Conservation (phyloP, 768 basidiomycete species). For the Macrolepiota dolichaula region DNA sequence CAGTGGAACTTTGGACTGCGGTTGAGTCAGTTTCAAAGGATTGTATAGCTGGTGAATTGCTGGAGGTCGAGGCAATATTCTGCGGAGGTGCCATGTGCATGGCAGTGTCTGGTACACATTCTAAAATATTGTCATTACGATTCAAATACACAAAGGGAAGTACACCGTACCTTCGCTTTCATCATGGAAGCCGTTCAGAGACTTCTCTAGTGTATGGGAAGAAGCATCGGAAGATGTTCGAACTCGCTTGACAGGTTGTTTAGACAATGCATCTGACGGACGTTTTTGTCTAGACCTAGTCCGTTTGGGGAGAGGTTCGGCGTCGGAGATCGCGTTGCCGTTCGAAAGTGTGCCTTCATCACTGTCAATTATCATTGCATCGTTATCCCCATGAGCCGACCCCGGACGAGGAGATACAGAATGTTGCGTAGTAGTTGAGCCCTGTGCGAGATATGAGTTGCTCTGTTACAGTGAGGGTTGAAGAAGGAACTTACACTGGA, state of each 20-base stretch:
- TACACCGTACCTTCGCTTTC: neutral
- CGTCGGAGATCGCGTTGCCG: constrained; percentile 12
- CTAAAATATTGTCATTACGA: neutral
- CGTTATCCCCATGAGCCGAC: neutral
- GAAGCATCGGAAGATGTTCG: neutral
- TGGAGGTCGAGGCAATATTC: neutral
- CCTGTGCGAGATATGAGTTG: neutral
- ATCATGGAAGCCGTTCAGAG: neutral
- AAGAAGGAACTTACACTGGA: neutral
- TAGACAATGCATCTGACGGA: neutral
- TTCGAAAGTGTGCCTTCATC: neutral
- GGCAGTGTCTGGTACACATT: neutral
- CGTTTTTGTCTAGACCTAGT: constrained; percentile 8
- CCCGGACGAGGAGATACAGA: neutral
- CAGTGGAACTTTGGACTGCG: neutral
- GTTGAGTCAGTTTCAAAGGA: constrained; percentile 9
- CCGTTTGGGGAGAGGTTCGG: constrained; percentile 10
- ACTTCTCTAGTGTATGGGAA: neutral
- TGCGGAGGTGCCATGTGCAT: constrained; percentile 2
- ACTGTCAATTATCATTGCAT: neutral
- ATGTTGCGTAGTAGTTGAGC: neutral
- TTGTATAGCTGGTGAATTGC: neutral
- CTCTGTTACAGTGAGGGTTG: neutral
- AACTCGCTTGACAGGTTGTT: constrained; percentile 4
- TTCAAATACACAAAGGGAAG: neutral